These are phyloP conservation scores for Forsythia viridissima DNA, from an alignment of 257 asterid genomes.

Conservation along the genomic window DNA sequence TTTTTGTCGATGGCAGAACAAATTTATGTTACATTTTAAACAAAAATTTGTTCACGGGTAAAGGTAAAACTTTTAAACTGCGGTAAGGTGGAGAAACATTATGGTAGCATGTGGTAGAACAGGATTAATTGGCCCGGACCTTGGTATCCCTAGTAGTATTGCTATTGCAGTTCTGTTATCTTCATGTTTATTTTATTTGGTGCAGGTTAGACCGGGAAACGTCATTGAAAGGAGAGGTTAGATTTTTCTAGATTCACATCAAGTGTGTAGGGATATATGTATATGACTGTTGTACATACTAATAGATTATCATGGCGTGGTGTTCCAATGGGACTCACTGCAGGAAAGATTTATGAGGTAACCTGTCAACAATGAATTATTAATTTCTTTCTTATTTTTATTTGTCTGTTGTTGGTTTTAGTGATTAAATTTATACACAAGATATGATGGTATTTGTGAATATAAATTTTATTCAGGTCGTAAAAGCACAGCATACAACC, in stretches of 20 bases:
- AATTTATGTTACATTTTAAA: neutral
- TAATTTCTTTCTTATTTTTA: neutral
- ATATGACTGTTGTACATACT: slow-evolving; percentile 11
- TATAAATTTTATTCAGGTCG: slow-evolving; percentile 52
- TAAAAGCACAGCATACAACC: slow-evolving; percentile 81
- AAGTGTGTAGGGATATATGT: slow-evolving; percentile 18
- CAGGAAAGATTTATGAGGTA: slow-evolving; percentile 94
- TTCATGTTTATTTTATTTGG: slow-evolving; percentile 24
- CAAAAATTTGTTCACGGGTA: neutral
- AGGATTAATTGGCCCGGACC: neutral
- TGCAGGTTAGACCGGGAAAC: slow-evolving; percentile 89
- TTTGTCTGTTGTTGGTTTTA: neutral
- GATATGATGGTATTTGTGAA: slow-evolving; percentile 11
- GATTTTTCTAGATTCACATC: slow-evolving; percentile 23
- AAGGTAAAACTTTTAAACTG: neutral
- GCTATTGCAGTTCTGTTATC: slow-evolving; percentile 14
- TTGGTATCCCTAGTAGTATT: slow-evolving; percentile 6
- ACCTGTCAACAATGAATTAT: slow-evolving; percentile 12
- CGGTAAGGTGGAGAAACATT: neutral
- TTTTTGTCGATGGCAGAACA: neutral
- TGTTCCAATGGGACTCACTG: slow-evolving; percentile 30
- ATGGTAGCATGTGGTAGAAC: neutral
- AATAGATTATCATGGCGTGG: slow-evolving; percentile 29
- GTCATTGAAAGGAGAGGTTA: slow-evolving; percentile 86
- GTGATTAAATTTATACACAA: slow-evolving; percentile 1